phyloP scores from a whole-genome alignment of 2,329 filamentous ascomycete species.

The Ophiognomonia clavigignenti-juglandacearum region DNA sequence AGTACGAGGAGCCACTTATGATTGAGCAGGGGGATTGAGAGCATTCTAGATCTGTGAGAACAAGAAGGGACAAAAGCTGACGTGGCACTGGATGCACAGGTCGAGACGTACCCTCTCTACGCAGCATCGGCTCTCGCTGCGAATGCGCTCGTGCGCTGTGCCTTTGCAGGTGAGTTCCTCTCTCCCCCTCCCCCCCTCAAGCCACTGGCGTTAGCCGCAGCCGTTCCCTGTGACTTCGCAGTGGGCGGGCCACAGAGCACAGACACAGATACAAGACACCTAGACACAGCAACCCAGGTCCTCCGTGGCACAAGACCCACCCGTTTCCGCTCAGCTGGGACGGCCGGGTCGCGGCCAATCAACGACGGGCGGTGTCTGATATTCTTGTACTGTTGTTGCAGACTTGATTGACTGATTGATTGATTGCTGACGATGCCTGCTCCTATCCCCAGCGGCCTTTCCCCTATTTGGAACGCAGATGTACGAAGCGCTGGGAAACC shows the following conservation, averaged over 20 bases:
- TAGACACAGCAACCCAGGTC: not conserved
- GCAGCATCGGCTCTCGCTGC: slow-evolving; percentile 76
- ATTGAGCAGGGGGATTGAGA: too few species aligned
- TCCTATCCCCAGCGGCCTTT: slow-evolving; percentile 54
- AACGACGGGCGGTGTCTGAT: not conserved
- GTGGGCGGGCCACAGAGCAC: slow-evolving; percentile 1
- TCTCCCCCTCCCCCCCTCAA: too few species aligned
- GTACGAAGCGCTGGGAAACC: slow-evolving; percentile 64
- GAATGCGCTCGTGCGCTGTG: slow-evolving; percentile 73
- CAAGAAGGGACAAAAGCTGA: slow-evolving; percentile 20
- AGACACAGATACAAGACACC: not conserved
- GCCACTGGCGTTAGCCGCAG: too few species aligned
- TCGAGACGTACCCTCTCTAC: slow-evolving; percentile 72
- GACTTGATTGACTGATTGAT: too few species aligned
- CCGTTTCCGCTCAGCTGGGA: slow-evolving; percentile 20
- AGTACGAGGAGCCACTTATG: slow-evolving; percentile 20
- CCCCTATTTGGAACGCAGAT: slow-evolving; percentile 71
- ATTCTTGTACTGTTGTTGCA: not conserved
- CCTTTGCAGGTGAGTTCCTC: slow-evolving; percentile 64
- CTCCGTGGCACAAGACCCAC: slow-evolving; percentile 2
- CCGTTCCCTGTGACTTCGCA: too few species aligned
- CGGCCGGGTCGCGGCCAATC: not conserved
- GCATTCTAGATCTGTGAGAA: too few species aligned
- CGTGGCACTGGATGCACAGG: slow-evolving; percentile 32
- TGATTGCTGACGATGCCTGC: slow-evolving; percentile 1